phyloP scores from a whole-genome alignment of 768 basidiomycete species.

The Sporobolomyces phaffii region DNA sequence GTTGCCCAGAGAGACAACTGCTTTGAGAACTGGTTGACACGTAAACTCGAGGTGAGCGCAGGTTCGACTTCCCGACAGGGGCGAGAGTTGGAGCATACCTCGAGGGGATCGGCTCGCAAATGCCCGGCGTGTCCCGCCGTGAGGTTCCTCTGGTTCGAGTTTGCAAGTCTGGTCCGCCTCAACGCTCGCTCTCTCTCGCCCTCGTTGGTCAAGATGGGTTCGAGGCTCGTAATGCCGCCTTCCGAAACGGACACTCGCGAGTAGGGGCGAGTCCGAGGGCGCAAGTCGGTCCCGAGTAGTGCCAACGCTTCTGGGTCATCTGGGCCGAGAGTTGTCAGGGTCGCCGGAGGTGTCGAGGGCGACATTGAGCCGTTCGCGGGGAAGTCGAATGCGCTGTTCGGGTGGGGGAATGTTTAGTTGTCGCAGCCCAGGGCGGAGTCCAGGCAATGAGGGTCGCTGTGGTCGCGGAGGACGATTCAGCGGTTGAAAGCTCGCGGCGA shows the following conservation, averaged over 20 bases:
- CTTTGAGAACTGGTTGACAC: conserved; percentile 37
- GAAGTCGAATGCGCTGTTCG: too few species aligned
- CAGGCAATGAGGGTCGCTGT: too few species aligned
- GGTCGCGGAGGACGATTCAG: too few species aligned
- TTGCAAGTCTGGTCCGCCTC: neutral
- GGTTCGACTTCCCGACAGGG: too few species aligned
- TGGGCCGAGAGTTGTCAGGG: conserved; percentile 9
- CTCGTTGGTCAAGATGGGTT: conserved; percentile 10
- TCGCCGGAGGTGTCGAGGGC: neutral
- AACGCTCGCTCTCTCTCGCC: neutral
- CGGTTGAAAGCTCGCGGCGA: too few species aligned
- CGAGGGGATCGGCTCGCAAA: conserved; percentile 16
- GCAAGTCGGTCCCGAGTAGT: conserved; percentile 15
- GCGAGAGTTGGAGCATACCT: conserved; percentile 7
- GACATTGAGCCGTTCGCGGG: conserved; percentile 1
- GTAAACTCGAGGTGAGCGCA: too few species aligned
- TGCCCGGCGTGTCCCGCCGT: conserved; percentile 12
- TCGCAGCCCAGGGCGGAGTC: too few species aligned
- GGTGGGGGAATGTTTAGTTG: too few species aligned
- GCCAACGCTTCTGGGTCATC: conserved; percentile 27
- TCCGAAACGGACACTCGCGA: neutral
- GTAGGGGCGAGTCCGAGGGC: neutral
- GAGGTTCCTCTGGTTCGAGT: conserved; percentile 20
- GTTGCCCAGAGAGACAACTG: conserved; percentile 33
- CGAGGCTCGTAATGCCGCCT: conserved; percentile 15